Conservation (phyloP, 371 early-diverging fungal genomes). For the Mortierella sp. region DNA sequence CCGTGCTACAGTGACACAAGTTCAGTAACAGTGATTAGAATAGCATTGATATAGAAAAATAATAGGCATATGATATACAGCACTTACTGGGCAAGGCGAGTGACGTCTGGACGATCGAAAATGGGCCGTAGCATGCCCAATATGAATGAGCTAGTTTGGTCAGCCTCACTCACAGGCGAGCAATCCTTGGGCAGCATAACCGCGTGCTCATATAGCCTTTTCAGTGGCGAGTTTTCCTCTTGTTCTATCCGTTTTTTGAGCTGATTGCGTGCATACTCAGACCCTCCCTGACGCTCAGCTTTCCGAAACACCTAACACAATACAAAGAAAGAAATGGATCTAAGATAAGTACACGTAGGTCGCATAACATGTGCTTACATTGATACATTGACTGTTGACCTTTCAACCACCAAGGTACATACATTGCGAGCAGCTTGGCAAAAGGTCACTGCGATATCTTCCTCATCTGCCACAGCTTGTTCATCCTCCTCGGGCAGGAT, state of each 20-base stretch:
- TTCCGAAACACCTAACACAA: constrained; percentile 19
- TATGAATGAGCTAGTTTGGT: constrained; percentile 29
- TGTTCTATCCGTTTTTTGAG: constrained; percentile 22
- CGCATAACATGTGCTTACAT: constrained; percentile 7
- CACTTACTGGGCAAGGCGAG: constrained; percentile 29
- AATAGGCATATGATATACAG: too few species aligned
- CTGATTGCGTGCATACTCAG: constrained; percentile 15
- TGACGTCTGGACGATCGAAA: constrained; percentile 17
- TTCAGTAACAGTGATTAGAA: constrained; percentile 4
- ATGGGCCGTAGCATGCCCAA: constrained; percentile 26
- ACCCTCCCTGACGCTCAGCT: constrained; percentile 12
- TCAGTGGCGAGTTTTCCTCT: constrained; percentile 23
- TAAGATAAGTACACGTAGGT: constrained; percentile 5
- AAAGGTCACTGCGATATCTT: constrained; percentile 8
- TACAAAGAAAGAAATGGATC: constrained; percentile 14
- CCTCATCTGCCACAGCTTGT: constrained; percentile 9
- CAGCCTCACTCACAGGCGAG: constrained; percentile 17
- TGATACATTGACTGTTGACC: too few species aligned
- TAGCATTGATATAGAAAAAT: constrained; percentile 5
- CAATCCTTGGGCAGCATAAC: constrained; percentile 19
- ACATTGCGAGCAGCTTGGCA: constrained; percentile 19
- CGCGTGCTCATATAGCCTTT: constrained; percentile 28
- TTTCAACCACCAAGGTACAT: constrained; percentile 13
- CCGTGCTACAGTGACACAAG: constrained; percentile 14
- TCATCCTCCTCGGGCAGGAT: constrained; percentile 5